Conservation (phyloP, 345 rosid species). For the Pistacia atlantica region DNA sequence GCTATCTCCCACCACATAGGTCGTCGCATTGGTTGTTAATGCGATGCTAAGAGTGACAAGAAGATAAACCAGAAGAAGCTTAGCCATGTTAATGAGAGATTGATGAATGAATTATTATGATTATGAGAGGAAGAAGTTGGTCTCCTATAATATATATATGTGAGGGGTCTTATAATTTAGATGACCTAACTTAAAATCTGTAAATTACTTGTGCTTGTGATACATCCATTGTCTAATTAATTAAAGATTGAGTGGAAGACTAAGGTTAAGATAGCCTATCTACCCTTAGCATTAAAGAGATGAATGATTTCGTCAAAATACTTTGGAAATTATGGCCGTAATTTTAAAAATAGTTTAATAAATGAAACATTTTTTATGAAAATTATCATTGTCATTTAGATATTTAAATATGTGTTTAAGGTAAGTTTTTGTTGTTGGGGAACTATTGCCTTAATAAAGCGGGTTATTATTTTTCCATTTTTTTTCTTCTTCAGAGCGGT, state of each 20-base stretch:
- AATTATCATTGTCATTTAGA: no score
- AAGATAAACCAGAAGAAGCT: constrained; percentile 33
- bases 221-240: neutral
- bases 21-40: constrained; percentile 45
- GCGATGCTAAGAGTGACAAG: constrained; percentile 29
- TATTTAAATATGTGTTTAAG: no score
- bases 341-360: no score
- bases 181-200: constrained; percentile 41
- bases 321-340: no score
- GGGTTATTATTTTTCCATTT: no score
- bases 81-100: constrained; percentile 31
- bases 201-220: constrained; percentile 6
- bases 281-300: neutral
- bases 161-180: constrained; percentile 27
- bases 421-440: no score
- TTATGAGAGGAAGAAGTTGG: neutral
- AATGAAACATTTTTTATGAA: no score
- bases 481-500: no score
- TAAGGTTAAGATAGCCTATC: neutral
- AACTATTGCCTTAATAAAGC: no score
- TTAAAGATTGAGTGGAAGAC: neutral
- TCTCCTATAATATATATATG: constrained; percentile 13
- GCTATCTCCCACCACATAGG: constrained; percentile 74
- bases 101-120: neutral
- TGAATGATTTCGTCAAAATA: no score